Conservation (phyloP, 1,284 basidiomycete genomes). For the Melampsora abietis-canadensis region DNA sequence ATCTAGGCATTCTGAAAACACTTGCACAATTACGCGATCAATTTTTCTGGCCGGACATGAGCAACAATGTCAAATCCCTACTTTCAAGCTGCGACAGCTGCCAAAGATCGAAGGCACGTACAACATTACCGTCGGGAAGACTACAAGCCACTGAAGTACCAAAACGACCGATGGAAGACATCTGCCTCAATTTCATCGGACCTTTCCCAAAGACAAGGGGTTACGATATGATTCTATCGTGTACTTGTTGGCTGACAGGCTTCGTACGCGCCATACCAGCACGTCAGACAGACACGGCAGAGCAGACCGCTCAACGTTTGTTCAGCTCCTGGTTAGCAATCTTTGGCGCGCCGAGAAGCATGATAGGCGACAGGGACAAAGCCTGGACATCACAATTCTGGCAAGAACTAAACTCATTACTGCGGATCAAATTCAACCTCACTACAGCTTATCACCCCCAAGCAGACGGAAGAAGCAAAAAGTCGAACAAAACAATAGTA, state of each 20-base stretch:
- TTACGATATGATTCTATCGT: background rate
- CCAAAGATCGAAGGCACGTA: constrained; percentile 42
- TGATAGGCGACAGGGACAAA: constrained; percentile 49
- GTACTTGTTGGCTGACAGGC: constrained; percentile 2
- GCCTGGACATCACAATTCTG: constrained; percentile 50
- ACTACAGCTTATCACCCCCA: too few relatives aligned
- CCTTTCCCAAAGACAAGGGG: background rate
- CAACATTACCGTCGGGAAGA: constrained; percentile 12
- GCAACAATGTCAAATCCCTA: background rate
- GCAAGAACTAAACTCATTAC: constrained; percentile 45
- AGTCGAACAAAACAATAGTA: constrained; percentile 52
- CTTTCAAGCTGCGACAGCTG: constrained; percentile 34
- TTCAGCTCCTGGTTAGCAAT: too few relatives aligned
- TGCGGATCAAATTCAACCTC: too few relatives aligned
- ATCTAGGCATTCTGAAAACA: constrained; percentile 56
- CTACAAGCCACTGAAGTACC: constrained; percentile 39
- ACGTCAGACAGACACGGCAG: background rate
- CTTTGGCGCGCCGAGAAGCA: too few relatives aligned
- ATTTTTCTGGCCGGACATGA: constrained; percentile 58
- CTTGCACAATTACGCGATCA: constrained; percentile 50
- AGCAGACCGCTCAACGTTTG: too few relatives aligned
- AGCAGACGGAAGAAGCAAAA: too few relatives aligned
- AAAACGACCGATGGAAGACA: constrained; percentile 18
- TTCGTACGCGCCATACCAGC: background rate
- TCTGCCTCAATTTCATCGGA: constrained; percentile 25